phyloP scores from a whole-genome alignment of 2,329 filamentous ascomycete genomes.

The Diplodia mutila region DNA sequence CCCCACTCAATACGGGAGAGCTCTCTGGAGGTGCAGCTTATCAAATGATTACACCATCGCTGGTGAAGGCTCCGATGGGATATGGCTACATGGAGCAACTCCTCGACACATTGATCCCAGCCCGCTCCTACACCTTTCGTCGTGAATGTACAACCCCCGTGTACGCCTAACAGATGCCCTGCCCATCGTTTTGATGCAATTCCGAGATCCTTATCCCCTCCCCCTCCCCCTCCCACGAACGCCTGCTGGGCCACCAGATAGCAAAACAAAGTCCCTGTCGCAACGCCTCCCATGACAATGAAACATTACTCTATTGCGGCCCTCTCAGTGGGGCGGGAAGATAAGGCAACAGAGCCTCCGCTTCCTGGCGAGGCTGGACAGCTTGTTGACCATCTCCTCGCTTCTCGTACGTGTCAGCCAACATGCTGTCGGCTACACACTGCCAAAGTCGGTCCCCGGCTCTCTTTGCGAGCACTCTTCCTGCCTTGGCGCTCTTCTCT shows the following conservation, averaged over 20 bases:
- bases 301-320: not conserved
- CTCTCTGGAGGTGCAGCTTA: not conserved
- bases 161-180: conserved; percentile 7
- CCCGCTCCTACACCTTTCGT: not conserved
- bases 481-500: conserved; percentile 53
- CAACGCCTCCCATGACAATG: not conserved
- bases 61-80: not conserved
- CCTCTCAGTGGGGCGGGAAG: conserved; percentile 34
- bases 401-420: conserved; percentile 74
- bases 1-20: not conserved
- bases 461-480: conserved; percentile 61
- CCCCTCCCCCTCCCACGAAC: not conserved
- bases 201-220: not conserved
- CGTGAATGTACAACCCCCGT: not conserved
- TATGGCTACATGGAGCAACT: not conserved
- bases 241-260: not conserved
- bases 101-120: not conserved
- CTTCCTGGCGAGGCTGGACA: conserved; percentile 50
- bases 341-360: conserved; percentile 31
- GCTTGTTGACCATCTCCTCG: conserved; percentile 66
- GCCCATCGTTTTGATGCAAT: conserved; percentile 4
- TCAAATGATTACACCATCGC: not conserved
- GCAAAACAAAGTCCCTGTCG: not conserved
- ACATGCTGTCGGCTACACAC: conserved; percentile 77
- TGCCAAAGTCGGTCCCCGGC: conserved; percentile 42